phyloP scores from a whole-genome alignment of 2,329 filamentous ascomycete genomes.

The Pseudocercospora pini-densiflorae region DNA sequence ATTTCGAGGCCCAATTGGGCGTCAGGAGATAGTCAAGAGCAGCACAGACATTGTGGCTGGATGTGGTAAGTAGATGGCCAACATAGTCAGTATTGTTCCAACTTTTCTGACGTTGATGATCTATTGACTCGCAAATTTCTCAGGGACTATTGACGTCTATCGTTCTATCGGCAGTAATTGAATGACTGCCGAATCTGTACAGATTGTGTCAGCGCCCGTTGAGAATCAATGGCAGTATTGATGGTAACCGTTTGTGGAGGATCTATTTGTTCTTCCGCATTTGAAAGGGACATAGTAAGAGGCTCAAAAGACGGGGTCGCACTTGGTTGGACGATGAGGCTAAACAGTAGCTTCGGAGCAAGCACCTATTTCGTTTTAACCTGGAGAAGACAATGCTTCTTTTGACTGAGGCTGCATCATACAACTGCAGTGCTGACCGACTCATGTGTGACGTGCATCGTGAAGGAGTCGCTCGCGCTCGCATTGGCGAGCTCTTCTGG shows the following conservation, averaged over 20 bases:
- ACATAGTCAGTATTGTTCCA: not conserved
- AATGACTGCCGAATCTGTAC: not conserved
- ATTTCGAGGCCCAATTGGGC: not conserved
- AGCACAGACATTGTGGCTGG: constrained; percentile 2
- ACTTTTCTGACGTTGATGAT: not conserved
- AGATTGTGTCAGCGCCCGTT: not conserved
- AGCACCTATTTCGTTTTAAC: not conserved
- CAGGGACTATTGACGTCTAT: not conserved
- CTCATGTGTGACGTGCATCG: constrained; percentile 8
- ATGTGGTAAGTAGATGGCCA: constrained; percentile 2
- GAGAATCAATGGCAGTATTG: not conserved
- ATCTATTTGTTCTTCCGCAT: not conserved
- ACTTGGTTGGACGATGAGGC: constrained; percentile 20
- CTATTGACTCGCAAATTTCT: not conserved
- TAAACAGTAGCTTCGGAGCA: constrained; percentile 16
- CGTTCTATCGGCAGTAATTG: not conserved
- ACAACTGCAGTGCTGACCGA: constrained; percentile 9
- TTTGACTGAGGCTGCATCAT: not conserved
- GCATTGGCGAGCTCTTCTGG: not conserved
- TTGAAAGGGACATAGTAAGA: not conserved
- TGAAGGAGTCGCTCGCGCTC: not conserved
- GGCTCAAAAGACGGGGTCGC: constrained; percentile 8
- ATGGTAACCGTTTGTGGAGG: not conserved
- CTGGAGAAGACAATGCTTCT: constrained; percentile 2
- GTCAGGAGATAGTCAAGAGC: not conserved